Evolutionary conservation across 345 rosid genomes (phyloP).

Genomic region (Acer campestre): DNA sequence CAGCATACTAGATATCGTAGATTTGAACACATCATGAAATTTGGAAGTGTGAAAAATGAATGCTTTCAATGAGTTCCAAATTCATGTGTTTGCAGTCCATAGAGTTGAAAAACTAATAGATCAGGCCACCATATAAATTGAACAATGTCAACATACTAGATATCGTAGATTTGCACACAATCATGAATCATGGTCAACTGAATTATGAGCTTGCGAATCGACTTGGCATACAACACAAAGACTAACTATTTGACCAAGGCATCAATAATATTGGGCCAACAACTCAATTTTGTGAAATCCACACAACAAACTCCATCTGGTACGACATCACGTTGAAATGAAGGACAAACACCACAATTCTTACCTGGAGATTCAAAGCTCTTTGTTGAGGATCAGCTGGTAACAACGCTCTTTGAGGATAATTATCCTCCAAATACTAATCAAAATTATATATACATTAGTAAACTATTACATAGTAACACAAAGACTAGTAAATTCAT

Average conservation of each 20-base stretch:
- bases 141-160: not conserved
- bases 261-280: not conserved
- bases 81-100: not conserved
- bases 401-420: conserved; percentile 45
- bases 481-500: not conserved
- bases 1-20: too few relatives aligned
- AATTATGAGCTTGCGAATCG: not conserved
- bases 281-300: not conserved
- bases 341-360: not conserved
- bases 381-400: conserved; percentile 41
- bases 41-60: not conserved
- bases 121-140: not conserved
- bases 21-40: not conserved
- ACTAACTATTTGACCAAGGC: not conserved
- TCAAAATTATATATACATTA: not conserved
- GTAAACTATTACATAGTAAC: not conserved
- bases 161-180: not conserved
- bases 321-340: not conserved
- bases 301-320: not conserved
- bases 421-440: conserved; percentile 57
- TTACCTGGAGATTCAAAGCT: conserved; percentile 52
- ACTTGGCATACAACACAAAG: not conserved
- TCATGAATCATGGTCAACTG: not conserved
- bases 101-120: not conserved
- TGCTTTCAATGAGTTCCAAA: not conserved